Conservation (phyloP, 78 protist species). For the Tieghemostelium lacteum region DNA sequence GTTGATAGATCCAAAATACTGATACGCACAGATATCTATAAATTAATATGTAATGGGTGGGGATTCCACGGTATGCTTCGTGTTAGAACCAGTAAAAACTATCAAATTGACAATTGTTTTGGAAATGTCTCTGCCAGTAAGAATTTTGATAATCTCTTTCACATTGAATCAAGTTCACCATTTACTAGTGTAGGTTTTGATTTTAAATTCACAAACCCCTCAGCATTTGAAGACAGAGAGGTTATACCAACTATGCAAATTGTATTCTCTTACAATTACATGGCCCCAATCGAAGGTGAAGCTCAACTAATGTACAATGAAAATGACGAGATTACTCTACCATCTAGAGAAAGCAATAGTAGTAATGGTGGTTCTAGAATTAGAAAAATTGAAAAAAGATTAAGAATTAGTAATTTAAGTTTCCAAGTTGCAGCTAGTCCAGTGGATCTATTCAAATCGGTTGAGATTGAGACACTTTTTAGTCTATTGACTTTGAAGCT, state of each 20-base stretch:
- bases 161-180: slow-evolving; percentile 44
- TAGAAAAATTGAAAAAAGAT: slow-evolving; percentile 40
- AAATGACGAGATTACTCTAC: too few species aligned
- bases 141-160: slow-evolving; percentile 38
- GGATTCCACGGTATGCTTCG: slow-evolving; percentile 65
- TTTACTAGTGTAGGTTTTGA: slow-evolving; percentile 52
- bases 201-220: slow-evolving; percentile 46
- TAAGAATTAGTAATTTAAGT: slow-evolving; percentile 6
- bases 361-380: neutral
- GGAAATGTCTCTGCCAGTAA: slow-evolving; percentile 10
- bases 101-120: slow-evolving; percentile 17
- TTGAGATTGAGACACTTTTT: slow-evolving; percentile 57
- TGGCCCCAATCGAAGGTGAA: slow-evolving; percentile 9
- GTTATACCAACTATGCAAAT: slow-evolving; percentile 45
- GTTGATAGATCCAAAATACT: too few species aligned
- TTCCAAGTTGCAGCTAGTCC: slow-evolving; percentile 20
- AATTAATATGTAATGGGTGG: slow-evolving; percentile 33
- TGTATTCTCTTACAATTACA: slow-evolving; percentile 51
- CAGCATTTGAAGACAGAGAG: slow-evolving; percentile 10
- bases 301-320: neutral
- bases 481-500: slow-evolving; percentile 17
- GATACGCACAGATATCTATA: too few species aligned
- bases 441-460: slow-evolving; percentile 13
- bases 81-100: slow-evolving; percentile 35
- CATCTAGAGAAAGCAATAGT: too few species aligned